These are phyloP conservation scores for Thraustotheca clavata DNA, from an alignment of 352 stramenopile species.

Conservation along the genomic window DNA sequence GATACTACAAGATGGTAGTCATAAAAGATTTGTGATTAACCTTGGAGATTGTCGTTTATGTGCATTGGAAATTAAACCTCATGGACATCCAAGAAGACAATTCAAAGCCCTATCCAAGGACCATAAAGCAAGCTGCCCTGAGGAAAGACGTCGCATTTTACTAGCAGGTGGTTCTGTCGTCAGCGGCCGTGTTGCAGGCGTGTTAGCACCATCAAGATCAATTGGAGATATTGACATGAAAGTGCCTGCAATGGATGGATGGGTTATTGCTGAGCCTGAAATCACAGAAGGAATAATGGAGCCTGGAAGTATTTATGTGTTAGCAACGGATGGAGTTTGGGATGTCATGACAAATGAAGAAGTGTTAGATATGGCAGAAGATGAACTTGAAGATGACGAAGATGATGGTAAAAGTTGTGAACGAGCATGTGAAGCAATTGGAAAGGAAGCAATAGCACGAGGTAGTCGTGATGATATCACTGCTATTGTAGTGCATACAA, in stretches of 20 bases:
- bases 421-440: constrained; percentile 43
- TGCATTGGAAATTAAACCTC: not conserved
- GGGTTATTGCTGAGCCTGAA: constrained; percentile 64
- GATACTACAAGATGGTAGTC: constrained; percentile 35
- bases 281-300: constrained; percentile 40
- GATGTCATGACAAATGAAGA: constrained; percentile 51
- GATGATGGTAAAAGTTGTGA: constrained; percentile 27
- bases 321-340: constrained; percentile 74
- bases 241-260: constrained; percentile 51
- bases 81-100: not conserved
- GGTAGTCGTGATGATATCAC: constrained; percentile 64
- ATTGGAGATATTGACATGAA: constrained; percentile 85
- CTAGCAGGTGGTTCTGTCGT: constrained; percentile 56
- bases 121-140: constrained; percentile 54
- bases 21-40: constrained; percentile 56
- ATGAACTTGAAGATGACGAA: constrained; percentile 25
- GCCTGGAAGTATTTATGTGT: constrained; percentile 36
- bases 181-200: constrained; percentile 59
- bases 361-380: constrained; percentile 38
- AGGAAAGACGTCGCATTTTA: constrained; percentile 52
- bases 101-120: constrained; percentile 41
- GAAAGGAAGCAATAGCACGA: constrained; percentile 34
- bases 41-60: constrained; percentile 56
- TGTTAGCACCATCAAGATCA: constrained; percentile 72
- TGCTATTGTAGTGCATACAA: constrained; percentile 35